These are phyloP conservation scores for Kalanchoe fedtschenkoi DNA, from an alignment of 164 flowering plant species.

Conservation along the genomic window DNA sequence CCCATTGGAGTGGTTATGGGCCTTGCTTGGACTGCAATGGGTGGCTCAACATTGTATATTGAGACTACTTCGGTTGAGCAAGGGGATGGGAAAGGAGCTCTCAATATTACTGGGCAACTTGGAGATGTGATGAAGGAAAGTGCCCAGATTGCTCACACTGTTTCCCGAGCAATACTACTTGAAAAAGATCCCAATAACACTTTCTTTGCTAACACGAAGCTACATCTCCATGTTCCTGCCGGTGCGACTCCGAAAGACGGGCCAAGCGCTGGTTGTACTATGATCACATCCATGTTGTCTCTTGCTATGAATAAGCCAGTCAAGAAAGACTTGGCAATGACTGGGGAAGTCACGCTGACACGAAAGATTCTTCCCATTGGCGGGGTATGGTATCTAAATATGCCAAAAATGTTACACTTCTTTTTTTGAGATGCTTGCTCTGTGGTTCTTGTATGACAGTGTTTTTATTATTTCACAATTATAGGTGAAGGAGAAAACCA, in stretches of 20 bases:
- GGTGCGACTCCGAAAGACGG: constrained; percentile 99
- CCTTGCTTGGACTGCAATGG: constrained; percentile 99
- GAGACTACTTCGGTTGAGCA: constrained; percentile 76
- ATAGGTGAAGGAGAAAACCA: constrained; percentile 96
- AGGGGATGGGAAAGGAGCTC: constrained; percentile 84
- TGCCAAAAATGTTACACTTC: too few relatives aligned
- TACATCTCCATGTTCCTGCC: constrained; percentile 96
- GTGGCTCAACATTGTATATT: constrained; percentile 86
- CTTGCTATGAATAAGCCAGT: constrained; percentile 77
- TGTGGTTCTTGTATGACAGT: too few relatives aligned
- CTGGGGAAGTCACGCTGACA: constrained; percentile 90
- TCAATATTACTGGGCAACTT: constrained; percentile 83
- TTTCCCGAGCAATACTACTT: constrained; percentile 57
- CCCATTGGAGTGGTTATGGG: constrained; percentile 98
- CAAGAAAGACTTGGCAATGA: constrained; percentile 84
- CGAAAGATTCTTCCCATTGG: constrained; percentile 94
- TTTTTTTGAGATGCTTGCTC: too few relatives aligned
- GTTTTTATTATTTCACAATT: constrained; percentile 1
- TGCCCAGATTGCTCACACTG: constrained; percentile 89
- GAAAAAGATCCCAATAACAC: constrained; percentile 60
- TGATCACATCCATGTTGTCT: constrained; percentile 89
- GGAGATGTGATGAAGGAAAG: constrained; percentile 99
- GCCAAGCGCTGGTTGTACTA: constrained; percentile 98
- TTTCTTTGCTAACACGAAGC: constrained; percentile 66
- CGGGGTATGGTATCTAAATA: constrained; percentile 54